phyloP scores from a whole-genome alignment of 495 filamentous ascomycete genomes.

The Mytilinidion resinicola region DNA sequence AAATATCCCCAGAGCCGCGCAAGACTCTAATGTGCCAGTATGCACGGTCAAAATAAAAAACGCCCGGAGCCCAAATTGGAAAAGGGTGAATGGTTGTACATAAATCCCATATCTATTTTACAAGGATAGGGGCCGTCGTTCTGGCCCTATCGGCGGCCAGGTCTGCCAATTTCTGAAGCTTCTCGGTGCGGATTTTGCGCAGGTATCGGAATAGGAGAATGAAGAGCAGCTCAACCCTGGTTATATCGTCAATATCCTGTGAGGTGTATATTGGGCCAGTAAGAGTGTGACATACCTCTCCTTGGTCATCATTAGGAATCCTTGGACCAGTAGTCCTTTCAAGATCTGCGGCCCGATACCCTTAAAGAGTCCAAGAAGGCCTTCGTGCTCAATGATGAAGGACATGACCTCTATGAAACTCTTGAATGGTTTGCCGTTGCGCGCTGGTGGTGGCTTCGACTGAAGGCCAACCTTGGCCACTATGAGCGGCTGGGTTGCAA shows the following conservation, averaged over 20 bases:
- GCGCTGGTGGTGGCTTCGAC: conserved; percentile 76
- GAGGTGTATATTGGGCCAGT: background rate
- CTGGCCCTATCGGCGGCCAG: conserved; percentile 50
- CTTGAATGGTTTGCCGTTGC: conserved; percentile 89
- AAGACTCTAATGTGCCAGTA: no score
- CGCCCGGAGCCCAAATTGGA: no score
- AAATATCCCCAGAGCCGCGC: no score
- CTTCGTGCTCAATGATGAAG: conserved; percentile 86
- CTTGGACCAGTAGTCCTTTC: conserved; percentile 91
- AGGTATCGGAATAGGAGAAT: conserved; percentile 79
- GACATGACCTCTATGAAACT: conserved; percentile 91
- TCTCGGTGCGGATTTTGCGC: conserved; percentile 60
- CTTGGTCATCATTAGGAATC: conserved; percentile 98
- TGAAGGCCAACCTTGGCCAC: conserved; percentile 97
- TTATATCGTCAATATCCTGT: conserved; percentile 27
- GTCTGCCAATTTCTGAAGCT: conserved; percentile 61
- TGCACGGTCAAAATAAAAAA: no score
- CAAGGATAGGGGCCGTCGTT: conserved; percentile 18
- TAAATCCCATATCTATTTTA: conserved; percentile 8
- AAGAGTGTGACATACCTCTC: conserved; percentile 61
- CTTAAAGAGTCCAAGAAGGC: conserved; percentile 78
- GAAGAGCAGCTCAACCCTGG: conserved; percentile 84
- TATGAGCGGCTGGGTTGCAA: conserved; percentile 90
- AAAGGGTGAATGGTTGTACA: no score
- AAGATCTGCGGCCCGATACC: conserved; percentile 90